phyloP scores from a whole-genome alignment of 208 protist species.

The Trypanosomatidae sp. region DNA sequence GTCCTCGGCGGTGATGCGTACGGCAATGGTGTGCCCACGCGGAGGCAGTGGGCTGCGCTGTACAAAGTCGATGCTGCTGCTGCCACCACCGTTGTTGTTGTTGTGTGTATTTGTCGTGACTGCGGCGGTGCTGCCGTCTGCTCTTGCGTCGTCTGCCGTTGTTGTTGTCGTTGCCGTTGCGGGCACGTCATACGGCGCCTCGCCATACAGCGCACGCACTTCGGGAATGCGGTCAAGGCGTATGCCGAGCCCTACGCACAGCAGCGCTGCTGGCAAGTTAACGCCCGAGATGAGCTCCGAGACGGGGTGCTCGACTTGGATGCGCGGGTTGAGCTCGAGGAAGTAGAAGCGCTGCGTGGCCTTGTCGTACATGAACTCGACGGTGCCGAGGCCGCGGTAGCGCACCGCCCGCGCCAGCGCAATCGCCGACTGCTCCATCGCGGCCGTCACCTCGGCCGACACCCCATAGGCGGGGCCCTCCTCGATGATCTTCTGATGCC shows the following conservation, averaged over 20 bases:
- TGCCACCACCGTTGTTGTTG: too few relatives aligned
- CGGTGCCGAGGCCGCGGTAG: slow-evolving; percentile 92
- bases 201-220: slow-evolving; percentile 89
- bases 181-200: slow-evolving; percentile 48
- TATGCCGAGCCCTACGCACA: slow-evolving; percentile 96
- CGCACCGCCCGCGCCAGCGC: slow-evolving; percentile 87
- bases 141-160: too few relatives aligned
- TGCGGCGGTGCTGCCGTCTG: too few relatives aligned
- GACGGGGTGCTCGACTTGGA: slow-evolving; percentile 97
- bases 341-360: slow-evolving; percentile 88
- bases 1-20: slow-evolving; percentile 96
- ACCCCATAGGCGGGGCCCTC: slow-evolving; percentile 92
- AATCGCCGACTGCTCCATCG: slow-evolving; percentile 92
- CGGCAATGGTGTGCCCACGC: slow-evolving; percentile 92
- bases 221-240: slow-evolving; percentile 91
- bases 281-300: slow-evolving; percentile 94
- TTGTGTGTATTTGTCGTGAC: too few relatives aligned
- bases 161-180: too few relatives aligned
- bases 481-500: slow-evolving; percentile 98
- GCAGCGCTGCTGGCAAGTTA: slow-evolving; percentile 92
- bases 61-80: slow-evolving; percentile 84
- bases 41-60: slow-evolving; percentile 24
- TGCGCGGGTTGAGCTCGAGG: slow-evolving; percentile 96
- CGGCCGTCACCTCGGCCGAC: slow-evolving; percentile 42
- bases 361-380: slow-evolving; percentile 96